Evolutionary conservation across 1,284 basidiomycete species (phyloP).

Genomic region (Cryptococcus deneoformans): DNA sequence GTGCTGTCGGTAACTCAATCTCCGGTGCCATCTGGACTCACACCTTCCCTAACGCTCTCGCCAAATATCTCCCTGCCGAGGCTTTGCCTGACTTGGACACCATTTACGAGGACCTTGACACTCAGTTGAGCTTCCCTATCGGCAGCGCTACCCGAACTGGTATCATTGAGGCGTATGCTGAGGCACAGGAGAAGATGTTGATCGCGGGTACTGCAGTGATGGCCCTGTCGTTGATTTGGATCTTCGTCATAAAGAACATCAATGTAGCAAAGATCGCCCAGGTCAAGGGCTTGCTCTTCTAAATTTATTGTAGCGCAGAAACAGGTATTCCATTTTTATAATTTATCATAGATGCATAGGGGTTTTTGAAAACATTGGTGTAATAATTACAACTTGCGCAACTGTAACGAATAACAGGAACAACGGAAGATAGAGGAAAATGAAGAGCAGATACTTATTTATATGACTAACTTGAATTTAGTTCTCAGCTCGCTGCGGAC

Average conservation of each 20-base stretch:
- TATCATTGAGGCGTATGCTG: conserved; percentile 34
- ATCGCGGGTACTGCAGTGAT: conserved; percentile 38
- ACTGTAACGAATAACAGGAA: too few species aligned
- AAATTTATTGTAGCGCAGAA: background rate
- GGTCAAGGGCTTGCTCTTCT: conserved; percentile 42
- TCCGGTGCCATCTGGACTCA: conserved; percentile 52
- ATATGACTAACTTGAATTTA: too few species aligned
- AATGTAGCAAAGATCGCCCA: conserved; percentile 27
- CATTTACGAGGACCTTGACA: conserved; percentile 33
- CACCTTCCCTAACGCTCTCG: conserved; percentile 42
- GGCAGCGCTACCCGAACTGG: conserved; percentile 30
- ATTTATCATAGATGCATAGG: too few species aligned
- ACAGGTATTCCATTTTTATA: too few species aligned
- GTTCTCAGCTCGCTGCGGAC: too few species aligned
- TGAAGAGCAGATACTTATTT: too few species aligned
- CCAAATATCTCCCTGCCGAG: conserved; percentile 32
- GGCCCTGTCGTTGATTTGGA: conserved; percentile 23
- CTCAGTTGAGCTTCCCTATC: conserved; percentile 32
- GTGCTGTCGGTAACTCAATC: conserved; percentile 42
- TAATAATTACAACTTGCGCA: too few species aligned
- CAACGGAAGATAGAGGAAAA: too few species aligned
- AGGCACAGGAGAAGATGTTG: conserved; percentile 37
- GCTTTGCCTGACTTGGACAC: conserved; percentile 29
- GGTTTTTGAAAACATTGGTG: too few species aligned
- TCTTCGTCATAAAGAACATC: conserved; percentile 37